These are phyloP conservation scores for Cercospora brassicicola DNA, from an alignment of 2,329 filamentous ascomycete species.

Conservation along the genomic window DNA sequence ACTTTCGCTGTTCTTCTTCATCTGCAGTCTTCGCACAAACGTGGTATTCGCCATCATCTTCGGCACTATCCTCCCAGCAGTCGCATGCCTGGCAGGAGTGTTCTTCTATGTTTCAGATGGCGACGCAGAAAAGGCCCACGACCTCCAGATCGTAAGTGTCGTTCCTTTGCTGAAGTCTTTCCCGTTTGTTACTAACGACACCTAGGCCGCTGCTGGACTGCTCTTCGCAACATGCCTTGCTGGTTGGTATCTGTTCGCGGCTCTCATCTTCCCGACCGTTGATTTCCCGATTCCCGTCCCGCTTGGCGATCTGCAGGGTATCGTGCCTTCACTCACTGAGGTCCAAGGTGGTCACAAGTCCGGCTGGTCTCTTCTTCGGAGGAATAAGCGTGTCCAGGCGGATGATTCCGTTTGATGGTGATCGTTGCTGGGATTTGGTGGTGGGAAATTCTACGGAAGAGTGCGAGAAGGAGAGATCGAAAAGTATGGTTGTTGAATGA, in stretches of 20 bases:
- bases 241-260: conserved; percentile 28
- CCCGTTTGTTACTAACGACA: background rate
- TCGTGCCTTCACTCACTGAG: conserved; percentile 23
- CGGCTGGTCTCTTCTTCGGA: conserved; percentile 13
- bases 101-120: conserved; percentile 23
- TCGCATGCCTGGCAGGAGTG: conserved; percentile 19
- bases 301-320: conserved; percentile 22
- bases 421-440: background rate
- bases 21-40: conserved; percentile 28
- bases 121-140: conserved; percentile 19
- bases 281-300: conserved; percentile 26
- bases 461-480: background rate
- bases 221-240: conserved; percentile 21
- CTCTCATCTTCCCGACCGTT: conserved; percentile 24
- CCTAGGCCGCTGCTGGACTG: conserved; percentile 22
- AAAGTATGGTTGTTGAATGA: background rate
- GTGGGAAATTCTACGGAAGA: background rate
- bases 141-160: conserved; percentile 23
- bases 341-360: conserved; percentile 8
- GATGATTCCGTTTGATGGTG: conserved; percentile 17
- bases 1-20: conserved; percentile 24
- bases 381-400: conserved; percentile 2
- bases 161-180: too few species aligned
- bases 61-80: conserved; percentile 16
- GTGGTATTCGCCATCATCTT: conserved; percentile 25